phyloP scores from a whole-genome alignment of 129 eudicot species.

The Saussurea involucrata region DNA sequence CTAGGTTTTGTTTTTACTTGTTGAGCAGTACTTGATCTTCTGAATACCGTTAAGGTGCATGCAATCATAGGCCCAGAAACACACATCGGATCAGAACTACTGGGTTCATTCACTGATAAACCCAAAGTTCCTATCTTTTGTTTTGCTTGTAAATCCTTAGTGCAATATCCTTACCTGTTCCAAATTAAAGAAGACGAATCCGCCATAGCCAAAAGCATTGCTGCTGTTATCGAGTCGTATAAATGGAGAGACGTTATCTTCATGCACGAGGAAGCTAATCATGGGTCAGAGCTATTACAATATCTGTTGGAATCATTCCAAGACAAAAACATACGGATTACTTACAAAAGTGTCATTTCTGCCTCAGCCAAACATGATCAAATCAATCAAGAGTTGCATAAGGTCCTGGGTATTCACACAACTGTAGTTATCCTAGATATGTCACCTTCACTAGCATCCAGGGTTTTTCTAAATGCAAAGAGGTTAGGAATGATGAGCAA shows the following conservation, averaged over 20 bases:
- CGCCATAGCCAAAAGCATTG: constrained; percentile 14
- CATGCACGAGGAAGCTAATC: constrained; percentile 7
- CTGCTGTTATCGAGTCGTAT: constrained; percentile 9
- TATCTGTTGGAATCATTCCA: constrained; percentile 8
- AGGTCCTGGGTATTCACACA: constrained; percentile 31
- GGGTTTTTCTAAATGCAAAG: constrained; percentile 32
- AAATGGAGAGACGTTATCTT: constrained; percentile 25
- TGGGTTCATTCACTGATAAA: constrained; percentile 15
- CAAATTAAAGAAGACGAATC: constrained; percentile 17
- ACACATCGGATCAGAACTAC: constrained; percentile 8
- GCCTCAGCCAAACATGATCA: constrained; percentile 33
- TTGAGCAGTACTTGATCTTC: constrained; percentile 25
- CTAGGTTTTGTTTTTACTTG: neutral
- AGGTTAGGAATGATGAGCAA: constrained; percentile 37
- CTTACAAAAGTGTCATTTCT: constrained; percentile 30
- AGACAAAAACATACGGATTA: neutral
- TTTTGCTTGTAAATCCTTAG: neutral
- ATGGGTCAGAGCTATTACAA: neutral
- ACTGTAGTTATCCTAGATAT: constrained; percentile 37
- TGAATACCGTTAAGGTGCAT: constrained; percentile 19
- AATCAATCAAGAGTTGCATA: constrained; percentile 27
- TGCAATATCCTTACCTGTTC: constrained; percentile 5
- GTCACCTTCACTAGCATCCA: constrained; percentile 22
- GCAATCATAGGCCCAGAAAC: constrained; percentile 33
- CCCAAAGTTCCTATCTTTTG: constrained; percentile 15